A percentile compares a stretch with the other conserved stretches of the same genome.
Conservation (phyloP, 1,284 basidiomycete genomes). For the Microbotryomycetes sp. region DNA sequence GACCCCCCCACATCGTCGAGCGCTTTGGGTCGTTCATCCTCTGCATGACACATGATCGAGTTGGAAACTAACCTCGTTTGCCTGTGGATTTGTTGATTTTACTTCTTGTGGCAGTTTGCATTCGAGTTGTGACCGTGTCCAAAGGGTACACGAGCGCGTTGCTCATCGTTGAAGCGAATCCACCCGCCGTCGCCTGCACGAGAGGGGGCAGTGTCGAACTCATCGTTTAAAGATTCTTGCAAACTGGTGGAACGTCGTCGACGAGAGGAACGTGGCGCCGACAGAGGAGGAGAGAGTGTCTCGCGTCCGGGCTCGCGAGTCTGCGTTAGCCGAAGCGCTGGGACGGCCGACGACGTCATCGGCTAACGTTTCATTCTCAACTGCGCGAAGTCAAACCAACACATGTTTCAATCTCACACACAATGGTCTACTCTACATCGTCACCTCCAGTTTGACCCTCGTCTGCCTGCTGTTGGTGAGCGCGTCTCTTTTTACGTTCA, state of each 20-base stretch:
- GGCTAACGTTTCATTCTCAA: no score
- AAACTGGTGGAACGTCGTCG: no score
- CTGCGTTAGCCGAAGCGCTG: no score
- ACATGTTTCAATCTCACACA: no score
- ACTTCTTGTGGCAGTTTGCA: conserved; percentile 37
- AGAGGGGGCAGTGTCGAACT: conserved; percentile 43
- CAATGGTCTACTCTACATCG: neutral
- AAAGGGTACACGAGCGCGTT: conserved; percentile 49
- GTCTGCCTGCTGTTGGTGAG: conserved; percentile 1
- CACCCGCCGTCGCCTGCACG: conserved; percentile 46
- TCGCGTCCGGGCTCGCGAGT: no score
- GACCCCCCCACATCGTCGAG: no score
- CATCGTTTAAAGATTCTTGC: conserved; percentile 36
- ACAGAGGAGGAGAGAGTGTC: neutral
- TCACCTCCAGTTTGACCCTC: no score
- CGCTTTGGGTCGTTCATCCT: neutral
- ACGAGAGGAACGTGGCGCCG: no score
- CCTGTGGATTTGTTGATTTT: conserved; percentile 27
- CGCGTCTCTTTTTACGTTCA: conserved; percentile 40
- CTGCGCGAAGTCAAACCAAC: no score
- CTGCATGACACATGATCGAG: neutral
- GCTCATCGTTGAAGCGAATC: conserved; percentile 44
- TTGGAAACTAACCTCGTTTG: neutral
- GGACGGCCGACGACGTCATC: no score
- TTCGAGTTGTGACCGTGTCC: conserved; percentile 46